Evolutionary conservation across 371 early-diverging fungal genomes (phyloP).

Genomic region (Sporodiniella umbellata): DNA sequence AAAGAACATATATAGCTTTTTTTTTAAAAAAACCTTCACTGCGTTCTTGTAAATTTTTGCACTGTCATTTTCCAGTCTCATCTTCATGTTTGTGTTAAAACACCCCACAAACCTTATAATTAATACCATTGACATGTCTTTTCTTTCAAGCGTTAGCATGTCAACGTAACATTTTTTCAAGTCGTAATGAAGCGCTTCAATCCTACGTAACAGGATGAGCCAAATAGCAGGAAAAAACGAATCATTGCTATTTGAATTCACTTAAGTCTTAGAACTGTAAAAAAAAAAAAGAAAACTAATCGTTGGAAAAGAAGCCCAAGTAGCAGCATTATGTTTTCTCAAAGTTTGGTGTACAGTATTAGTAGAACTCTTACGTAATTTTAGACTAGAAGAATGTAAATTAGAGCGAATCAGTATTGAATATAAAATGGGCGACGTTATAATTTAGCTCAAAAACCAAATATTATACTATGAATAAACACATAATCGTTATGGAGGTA

Average conservation of each 20-base stretch:
- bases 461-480: constrained; percentile 7
- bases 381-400: constrained; percentile 9
- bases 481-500: constrained; percentile 10
- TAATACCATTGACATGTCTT: constrained; percentile 4
- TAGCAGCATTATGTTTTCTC: constrained; percentile 10
- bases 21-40: constrained; percentile 5
- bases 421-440: constrained; percentile 9
- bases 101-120: constrained; percentile 2
- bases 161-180: constrained; percentile 3
- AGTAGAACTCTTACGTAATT: constrained; percentile 9
- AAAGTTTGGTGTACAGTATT: constrained; percentile 4
- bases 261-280: constrained; percentile 8
- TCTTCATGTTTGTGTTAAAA: constrained; percentile 3
- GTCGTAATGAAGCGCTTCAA: constrained; percentile 6
- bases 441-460: constrained; percentile 10
- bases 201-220: constrained; percentile 3
- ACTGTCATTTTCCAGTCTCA: constrained; percentile 3
- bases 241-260: constrained; percentile 11
- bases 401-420: constrained; percentile 8
- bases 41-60: constrained; percentile 5
- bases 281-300: constrained; percentile 9
- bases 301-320: constrained; percentile 9
- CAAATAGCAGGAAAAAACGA: constrained; percentile 8
- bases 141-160: constrained; percentile 4
- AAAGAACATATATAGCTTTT: constrained; percentile 3